phyloP scores from a whole-genome alignment of 2,329 filamentous ascomycete genomes.

The Bipolaris sorokiniana region DNA sequence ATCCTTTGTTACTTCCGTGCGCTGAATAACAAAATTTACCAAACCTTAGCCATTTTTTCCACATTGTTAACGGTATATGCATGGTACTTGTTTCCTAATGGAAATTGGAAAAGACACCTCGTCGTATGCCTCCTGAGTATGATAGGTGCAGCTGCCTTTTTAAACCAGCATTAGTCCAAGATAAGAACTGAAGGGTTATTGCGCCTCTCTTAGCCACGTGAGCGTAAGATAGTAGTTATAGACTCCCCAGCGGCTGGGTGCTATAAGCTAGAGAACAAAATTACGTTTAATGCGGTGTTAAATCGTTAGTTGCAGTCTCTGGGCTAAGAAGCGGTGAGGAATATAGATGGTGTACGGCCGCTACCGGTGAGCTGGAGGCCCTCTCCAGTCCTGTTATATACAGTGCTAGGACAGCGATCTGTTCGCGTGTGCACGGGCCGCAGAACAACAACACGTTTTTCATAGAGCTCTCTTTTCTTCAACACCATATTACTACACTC shows the following conservation, averaged over 20 bases:
- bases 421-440: no score
- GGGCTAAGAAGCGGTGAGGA: neutral
- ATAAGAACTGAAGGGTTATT: neutral
- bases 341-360: neutral
- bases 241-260: neutral
- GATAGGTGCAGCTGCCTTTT: neutral
- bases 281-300: neutral
- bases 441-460: no score
- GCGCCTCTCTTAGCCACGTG: neutral
- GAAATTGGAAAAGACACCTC: neutral
- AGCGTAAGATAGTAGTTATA: neutral
- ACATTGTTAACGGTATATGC: neutral
- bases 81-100: neutral
- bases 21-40: neutral
- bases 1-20: neutral
- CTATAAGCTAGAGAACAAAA: neutral
- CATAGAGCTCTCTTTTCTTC: no score
- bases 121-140: neutral
- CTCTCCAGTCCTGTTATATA: neutral
- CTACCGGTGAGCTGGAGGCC: slow-evolving; percentile 1
- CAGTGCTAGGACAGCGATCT: no score
- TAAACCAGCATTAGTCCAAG: neutral
- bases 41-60: neutral
- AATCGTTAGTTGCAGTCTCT: neutral
- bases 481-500: no score